phyloP scores from a whole-genome alignment of 352 stramenopile genomes.

The Globisporangium splendens region DNA sequence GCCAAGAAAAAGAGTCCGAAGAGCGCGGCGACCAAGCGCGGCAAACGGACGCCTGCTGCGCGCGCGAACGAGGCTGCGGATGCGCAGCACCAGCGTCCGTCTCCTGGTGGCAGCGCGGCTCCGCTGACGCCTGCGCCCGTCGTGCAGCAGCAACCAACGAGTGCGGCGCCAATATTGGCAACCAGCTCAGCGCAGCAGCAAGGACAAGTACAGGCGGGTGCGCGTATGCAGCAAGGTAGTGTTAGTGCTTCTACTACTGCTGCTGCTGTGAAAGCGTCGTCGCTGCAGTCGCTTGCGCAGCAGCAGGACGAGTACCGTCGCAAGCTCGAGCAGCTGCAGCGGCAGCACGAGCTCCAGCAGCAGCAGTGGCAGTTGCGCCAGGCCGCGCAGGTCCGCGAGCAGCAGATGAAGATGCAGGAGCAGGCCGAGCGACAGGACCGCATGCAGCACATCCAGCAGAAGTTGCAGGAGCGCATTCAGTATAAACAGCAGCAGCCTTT shows the following conservation, averaged over 20 bases:
- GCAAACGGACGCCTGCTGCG: constrained; percentile 1
- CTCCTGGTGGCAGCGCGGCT: no score
- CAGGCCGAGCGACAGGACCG: constrained; percentile 13
- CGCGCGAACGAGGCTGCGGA: neutral
- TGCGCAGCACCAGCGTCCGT: no score
- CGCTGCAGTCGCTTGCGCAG: constrained; percentile 26
- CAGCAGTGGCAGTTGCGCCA: constrained; percentile 6
- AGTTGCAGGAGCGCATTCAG: constrained; percentile 33
- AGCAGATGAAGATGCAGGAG: constrained; percentile 11
- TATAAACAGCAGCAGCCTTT: constrained; percentile 13
- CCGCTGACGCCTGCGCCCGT: no score
- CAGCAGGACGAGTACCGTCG: constrained; percentile 39
- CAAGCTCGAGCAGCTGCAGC: constrained; percentile 25
- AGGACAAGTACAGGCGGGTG: no score
- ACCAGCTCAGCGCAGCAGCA: neutral
- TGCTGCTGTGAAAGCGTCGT: constrained; percentile 2
- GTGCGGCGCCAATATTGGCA: no score
- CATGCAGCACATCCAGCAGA: constrained; percentile 44
- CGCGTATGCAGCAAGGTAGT: neutral
- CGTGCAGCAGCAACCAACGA: no score
- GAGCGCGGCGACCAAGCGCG: constrained; percentile 1
- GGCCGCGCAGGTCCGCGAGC: constrained; percentile 18
- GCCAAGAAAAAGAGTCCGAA: neutral
- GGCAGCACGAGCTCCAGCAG: constrained; percentile 18
- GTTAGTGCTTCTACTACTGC: neutral